Conservation (phyloP, 2,329 filamentous ascomycete genomes). For the Colletotrichum paranaense region DNA sequence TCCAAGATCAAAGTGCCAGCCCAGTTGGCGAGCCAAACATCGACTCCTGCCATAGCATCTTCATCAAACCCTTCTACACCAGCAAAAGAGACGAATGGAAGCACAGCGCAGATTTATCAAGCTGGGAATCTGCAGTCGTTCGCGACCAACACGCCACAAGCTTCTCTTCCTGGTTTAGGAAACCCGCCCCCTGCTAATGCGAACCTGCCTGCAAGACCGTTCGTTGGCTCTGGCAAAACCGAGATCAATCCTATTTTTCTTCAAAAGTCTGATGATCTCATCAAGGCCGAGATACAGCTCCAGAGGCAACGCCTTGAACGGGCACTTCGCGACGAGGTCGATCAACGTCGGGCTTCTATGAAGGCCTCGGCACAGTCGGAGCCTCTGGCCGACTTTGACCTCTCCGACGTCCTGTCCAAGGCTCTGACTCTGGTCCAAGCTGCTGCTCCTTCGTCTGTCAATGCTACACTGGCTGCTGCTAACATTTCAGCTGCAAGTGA, state of each 20-base stretch:
- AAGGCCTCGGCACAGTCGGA: constrained; percentile 59
- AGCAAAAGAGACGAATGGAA: constrained; percentile 3
- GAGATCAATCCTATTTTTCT: constrained; percentile 86
- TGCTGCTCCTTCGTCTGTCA: constrained; percentile 68
- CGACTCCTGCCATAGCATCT: constrained; percentile 37
- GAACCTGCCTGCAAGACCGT: constrained; percentile 50
- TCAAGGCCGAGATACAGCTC: constrained; percentile 83
- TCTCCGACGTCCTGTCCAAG: constrained; percentile 78
- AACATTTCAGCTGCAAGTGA: constrained; percentile 76
- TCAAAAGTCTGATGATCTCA: constrained; percentile 86
- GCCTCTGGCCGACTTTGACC: constrained; percentile 72
- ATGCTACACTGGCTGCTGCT: constrained; percentile 60
- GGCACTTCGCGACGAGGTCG: constrained; percentile 79
- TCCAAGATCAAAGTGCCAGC: constrained; percentile 68
- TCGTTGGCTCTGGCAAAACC: constrained; percentile 63
- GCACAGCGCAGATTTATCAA: constrained; percentile 34
- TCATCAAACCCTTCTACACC: constrained; percentile 28
- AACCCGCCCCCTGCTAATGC: constrained; percentile 41
- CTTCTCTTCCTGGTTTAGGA: constrained; percentile 42
- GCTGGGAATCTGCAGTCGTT: constrained; percentile 48
- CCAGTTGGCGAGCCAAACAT: constrained; percentile 46
- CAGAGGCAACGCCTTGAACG: constrained; percentile 87
- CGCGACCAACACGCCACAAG: constrained; percentile 50
- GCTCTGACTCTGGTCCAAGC: constrained; percentile 79
- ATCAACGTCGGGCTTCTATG: constrained; percentile 64